Evolutionary conservation across 495 filamentous ascomycete genomes (phyloP), one percentile per base, ranked within the genome.

Genomic region (Amorphotheca resinae): DNA sequence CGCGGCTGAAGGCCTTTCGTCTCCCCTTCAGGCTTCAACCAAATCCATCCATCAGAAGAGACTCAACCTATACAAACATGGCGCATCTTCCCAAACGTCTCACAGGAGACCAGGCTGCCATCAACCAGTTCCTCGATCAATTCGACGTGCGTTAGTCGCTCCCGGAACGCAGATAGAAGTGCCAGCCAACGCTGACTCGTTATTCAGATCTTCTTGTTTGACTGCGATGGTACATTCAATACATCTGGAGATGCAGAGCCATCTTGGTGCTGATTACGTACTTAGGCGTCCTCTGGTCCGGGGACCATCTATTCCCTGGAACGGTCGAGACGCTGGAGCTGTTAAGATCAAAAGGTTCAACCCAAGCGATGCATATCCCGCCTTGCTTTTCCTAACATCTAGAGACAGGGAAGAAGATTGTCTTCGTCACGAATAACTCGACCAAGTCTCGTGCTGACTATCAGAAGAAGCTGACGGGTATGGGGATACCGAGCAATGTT

Each of bases 381-480:
- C n/a, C n/a, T n/a, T n/a, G n/a, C n/a, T n/a, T n/a, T n/a, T n/a
- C n/a, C n/a, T n/a, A n/a, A n/a, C n/a, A n/a, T n/a, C n/a, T n/a
- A n/a, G n/a, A n/a, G 7, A 3, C 21, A 91, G 87, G 84, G 42
- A 99, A 99, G 61, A 83, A 79, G 61, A 67, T 91, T 14, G 78
- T 99, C 45, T 99, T 99, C 58, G 91, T 99, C 34, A 96, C 91
- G 2, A 99, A 99, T 62, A 99, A 99, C 70, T 93, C 84, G 59
- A 96, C 91, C 21, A 96, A 96, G 59, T 94, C 89, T 14, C 84
- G 91, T 14, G 70, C 75, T 18, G 85, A 93, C 54, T 96, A 96
- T 62, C 77, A 79, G 59, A 87, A 88, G 64, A 96, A 95, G 52
- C 75, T 98, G 35, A 76, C 80, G n/a, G 62, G 58, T 17, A 66